Conservation (phyloP, 768 basidiomycete species). For the Daedaleopsis nitida region DNA sequence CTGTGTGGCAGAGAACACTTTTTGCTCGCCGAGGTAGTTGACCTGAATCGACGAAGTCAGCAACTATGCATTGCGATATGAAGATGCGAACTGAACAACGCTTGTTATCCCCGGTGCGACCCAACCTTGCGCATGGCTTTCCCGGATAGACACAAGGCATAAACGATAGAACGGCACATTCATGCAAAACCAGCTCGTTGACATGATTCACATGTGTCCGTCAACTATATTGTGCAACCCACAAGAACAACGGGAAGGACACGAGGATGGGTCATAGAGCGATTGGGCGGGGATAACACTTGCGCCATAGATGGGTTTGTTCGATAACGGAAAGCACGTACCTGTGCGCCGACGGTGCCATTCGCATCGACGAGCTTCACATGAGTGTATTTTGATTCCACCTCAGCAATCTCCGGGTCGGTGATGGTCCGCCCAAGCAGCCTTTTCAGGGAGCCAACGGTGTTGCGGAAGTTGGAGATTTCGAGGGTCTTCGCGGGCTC, state of each 20-base stretch:
- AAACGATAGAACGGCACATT: too few relatives aligned
- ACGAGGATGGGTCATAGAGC: neutral
- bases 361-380: constrained; percentile 82
- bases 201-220: too few relatives aligned
- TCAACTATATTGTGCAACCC: too few relatives aligned
- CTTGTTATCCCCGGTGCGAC: too few relatives aligned
- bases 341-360: constrained; percentile 85
- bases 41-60: constrained; percentile 55
- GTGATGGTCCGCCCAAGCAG: constrained; percentile 79
- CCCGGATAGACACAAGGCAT: too few relatives aligned
- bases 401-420: constrained; percentile 79
- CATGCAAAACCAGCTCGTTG: too few relatives aligned
- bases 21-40: constrained; percentile 80
- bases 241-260: neutral
- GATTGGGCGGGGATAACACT: too few relatives aligned
- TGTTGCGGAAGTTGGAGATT: constrained; percentile 98
- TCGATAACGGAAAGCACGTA: constrained; percentile 38
- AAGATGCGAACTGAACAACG: too few relatives aligned
- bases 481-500: constrained; percentile 97
- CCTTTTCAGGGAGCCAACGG: constrained; percentile 89
- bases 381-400: constrained; percentile 92
- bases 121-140: too few relatives aligned
- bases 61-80: neutral
- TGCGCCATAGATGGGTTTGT: neutral
- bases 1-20: constrained; percentile 85